Conservation (phyloP, 768 basidiomycete genomes). For the Fomitopsis serialis region DNA sequence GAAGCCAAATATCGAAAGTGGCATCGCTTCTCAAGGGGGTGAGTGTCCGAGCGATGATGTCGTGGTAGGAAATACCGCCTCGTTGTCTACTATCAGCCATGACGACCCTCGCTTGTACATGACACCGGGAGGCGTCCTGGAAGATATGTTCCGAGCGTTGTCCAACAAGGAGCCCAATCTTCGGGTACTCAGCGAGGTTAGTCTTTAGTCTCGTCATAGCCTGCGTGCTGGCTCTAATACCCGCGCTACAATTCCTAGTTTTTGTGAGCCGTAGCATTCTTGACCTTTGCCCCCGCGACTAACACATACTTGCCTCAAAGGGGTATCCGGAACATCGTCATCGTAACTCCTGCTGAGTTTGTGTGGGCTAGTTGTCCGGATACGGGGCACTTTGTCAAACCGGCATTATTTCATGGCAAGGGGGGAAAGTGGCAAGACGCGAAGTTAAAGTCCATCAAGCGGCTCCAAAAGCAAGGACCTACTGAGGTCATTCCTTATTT, state of each 20-base stretch:
- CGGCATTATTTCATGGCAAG: background rate
- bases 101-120: background rate
- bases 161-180: background rate
- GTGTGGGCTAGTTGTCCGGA: slow-evolving; percentile 3
- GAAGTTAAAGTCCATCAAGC: background rate
- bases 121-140: background rate
- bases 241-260: too few species aligned
- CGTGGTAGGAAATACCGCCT: too few species aligned
- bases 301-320: background rate
- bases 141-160: slow-evolving; percentile 1
- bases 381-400: background rate
- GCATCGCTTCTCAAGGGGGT: too few species aligned
- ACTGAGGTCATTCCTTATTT: background rate
- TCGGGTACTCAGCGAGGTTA: background rate
- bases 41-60: too few species aligned
- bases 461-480: background rate
- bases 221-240: too few species aligned
- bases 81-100: too few species aligned
- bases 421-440: background rate
- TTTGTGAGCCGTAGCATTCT: too few species aligned
- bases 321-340: background rate
- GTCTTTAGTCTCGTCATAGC: too few species aligned
- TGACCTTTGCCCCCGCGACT: background rate
- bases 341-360: background rate
- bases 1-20: too few species aligned